These are phyloP conservation scores for Neofusicoccum ribis DNA, from an alignment of 2,329 filamentous ascomycete genomes.

Conservation along the genomic window DNA sequence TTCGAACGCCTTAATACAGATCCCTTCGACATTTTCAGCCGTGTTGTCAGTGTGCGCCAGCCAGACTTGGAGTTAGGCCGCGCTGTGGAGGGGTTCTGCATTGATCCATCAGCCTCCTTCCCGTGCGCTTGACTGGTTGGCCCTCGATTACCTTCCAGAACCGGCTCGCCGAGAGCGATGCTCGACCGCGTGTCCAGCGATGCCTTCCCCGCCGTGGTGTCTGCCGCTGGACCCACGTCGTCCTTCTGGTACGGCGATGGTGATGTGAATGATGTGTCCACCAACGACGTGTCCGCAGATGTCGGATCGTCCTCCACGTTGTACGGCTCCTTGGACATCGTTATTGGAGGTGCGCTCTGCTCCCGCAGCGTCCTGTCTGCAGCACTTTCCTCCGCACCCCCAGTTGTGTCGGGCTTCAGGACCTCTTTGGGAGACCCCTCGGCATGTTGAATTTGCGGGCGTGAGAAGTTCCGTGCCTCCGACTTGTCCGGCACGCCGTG, in stretches of 20 bases:
- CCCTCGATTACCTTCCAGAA: conserved; percentile 6
- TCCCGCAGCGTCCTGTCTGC: neutral
- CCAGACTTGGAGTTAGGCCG: neutral
- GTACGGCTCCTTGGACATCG: conserved; percentile 6
- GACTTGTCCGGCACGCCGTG: neutral
- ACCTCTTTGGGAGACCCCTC: neutral
- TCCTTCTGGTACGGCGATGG: neutral
- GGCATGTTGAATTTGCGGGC: neutral
- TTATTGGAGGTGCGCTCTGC: conserved; percentile 2
- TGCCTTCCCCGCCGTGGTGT: neutral
- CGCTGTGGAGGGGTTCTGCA: neutral
- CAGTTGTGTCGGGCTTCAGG: neutral
- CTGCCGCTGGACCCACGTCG: neutral
- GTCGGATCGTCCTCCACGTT: neutral
- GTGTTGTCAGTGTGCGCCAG: conserved; percentile 6
- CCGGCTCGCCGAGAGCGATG: neutral
- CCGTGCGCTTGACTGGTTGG: neutral
- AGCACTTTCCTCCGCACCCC: neutral
- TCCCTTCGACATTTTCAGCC: conserved; percentile 4
- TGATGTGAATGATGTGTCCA: neutral
- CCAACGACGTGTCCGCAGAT: conserved; percentile 4
- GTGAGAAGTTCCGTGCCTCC: neutral
- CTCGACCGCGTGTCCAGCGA: neutral
- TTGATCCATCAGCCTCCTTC: conserved; percentile 5
- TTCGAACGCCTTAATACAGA: conserved; percentile 1